A percentile compares a stretch with the other conserved stretches of the same genome.
These are phyloP conservation scores for Excoecaria agallocha DNA, from an alignment of 345 rosid genomes.

Conservation along the genomic window DNA sequence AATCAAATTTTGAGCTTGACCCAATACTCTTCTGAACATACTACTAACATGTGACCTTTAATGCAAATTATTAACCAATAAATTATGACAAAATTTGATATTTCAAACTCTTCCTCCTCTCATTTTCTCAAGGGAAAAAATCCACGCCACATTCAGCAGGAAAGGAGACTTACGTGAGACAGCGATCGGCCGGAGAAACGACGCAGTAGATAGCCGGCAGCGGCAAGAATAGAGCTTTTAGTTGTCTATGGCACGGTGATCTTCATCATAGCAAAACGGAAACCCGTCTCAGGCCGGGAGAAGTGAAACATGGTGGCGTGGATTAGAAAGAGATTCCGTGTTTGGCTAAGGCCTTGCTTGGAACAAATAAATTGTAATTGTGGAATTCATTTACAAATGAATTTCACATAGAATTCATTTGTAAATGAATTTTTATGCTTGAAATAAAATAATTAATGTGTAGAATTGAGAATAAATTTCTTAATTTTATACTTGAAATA, in stretches of 20 bases:
- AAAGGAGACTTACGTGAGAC: neutral
- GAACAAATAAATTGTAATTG: no score
- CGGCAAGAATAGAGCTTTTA: neutral
- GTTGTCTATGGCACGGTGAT: constrained; percentile 8
- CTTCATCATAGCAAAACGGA: neutral
- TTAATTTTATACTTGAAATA: no score
- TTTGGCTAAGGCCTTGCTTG: no score
- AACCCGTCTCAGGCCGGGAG: neutral
- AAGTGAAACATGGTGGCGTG: neutral
- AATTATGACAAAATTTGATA: neutral
- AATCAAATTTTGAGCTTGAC: neutral
- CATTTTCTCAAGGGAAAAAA: neutral
- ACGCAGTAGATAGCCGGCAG: neutral
- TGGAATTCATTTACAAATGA: no score
- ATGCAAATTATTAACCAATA: neutral
- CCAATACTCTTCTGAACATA: neutral
- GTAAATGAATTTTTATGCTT: no score
- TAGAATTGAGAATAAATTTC: no score
- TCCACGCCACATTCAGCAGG: neutral
- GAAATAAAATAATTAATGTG: no score
- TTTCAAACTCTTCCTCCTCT: neutral
- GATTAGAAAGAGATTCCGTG: neutral
- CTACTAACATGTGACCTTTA: neutral
- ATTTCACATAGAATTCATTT: no score
- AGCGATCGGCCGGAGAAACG: constrained; percentile 3